These are phyloP conservation scores for Blastocladiella emersonii DNA, from an alignment of 371 early-diverging fungal species.

Conservation along the genomic window DNA sequence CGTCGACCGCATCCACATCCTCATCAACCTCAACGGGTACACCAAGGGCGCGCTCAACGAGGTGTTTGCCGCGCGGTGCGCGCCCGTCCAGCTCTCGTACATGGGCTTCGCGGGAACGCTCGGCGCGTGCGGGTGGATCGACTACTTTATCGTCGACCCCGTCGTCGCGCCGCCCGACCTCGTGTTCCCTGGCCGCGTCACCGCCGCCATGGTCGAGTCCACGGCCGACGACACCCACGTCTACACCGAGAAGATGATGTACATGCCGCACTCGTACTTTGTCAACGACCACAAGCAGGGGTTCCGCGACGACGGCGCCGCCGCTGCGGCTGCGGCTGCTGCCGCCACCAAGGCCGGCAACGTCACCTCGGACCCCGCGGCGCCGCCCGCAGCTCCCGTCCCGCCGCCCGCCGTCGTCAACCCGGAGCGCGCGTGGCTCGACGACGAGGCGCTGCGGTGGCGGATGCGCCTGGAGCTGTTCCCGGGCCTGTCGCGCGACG, in stretches of 20 bases:
- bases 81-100: constrained; percentile 74
- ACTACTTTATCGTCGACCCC: constrained; percentile 79
- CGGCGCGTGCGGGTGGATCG: constrained; percentile 72
- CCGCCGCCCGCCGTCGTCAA: neutral
- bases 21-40: constrained; percentile 84
- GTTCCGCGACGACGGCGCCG: constrained; percentile 57
- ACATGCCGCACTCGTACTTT: constrained; percentile 83
- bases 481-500: constrained; percentile 61
- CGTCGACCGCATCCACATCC: constrained; percentile 66
- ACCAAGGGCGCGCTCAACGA: constrained; percentile 88
- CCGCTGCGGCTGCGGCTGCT: neutral
- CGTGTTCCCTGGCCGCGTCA: constrained; percentile 36
- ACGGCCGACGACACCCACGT: constrained; percentile 37
- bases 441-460: constrained; percentile 67
- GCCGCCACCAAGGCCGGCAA: constrained; percentile 5
- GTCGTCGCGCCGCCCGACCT: constrained; percentile 74
- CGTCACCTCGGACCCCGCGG: neutral
- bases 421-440: constrained; percentile 41
- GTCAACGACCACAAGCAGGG: constrained; percentile 79
- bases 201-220: neutral
- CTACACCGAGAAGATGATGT: constrained; percentile 79
- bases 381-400: neutral
- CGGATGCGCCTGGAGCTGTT: constrained; percentile 76
- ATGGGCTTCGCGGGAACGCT: constrained; percentile 90
- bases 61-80: constrained; percentile 80